Evolutionary conservation across 2,329 filamentous ascomycete species (phyloP).

Genomic region (Botryotinia convoluta): DNA sequence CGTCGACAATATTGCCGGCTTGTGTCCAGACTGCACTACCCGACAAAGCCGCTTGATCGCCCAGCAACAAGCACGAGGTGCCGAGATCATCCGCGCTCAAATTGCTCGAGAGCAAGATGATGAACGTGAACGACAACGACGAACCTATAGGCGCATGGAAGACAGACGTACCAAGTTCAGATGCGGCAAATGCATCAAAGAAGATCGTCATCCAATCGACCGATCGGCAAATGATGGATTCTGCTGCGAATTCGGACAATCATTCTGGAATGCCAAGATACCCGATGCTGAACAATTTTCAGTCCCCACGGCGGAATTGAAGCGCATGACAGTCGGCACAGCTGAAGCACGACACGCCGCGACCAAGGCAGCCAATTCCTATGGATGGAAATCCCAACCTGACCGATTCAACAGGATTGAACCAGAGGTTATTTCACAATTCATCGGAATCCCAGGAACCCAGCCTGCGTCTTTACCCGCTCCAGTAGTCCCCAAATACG

Average conservation of each 20-base stretch:
- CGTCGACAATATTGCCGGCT: neutral
- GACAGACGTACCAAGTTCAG: conserved; percentile 7
- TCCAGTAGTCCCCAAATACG: neutral
- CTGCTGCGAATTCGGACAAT: conserved; percentile 25
- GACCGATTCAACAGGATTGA: conserved; percentile 2
- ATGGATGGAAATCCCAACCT: conserved; percentile 16
- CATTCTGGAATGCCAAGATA: conserved; percentile 13
- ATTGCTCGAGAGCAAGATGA: conserved; percentile 10
- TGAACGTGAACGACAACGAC: neutral
- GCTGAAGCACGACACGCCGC: neutral
- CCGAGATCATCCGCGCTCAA: neutral
- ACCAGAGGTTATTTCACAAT: conserved; percentile 9
- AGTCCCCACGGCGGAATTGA: neutral
- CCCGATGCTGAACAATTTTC: neutral
- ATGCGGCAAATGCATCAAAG: conserved; percentile 18
- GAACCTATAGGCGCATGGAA: neutral
- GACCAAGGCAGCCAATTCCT: conserved; percentile 19
- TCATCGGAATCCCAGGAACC: conserved; percentile 14
- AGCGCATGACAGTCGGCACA: conserved; percentile 5
- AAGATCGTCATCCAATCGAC: neutral
- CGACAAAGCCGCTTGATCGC: neutral
- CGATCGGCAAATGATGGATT: conserved; percentile 22
- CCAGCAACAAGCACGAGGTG: neutral
- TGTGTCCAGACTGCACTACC: neutral
- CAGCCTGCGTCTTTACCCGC: neutral